These are phyloP conservation scores for Zostera marina DNA, from an alignment of 116 monocot species.

Conservation along the genomic window DNA sequence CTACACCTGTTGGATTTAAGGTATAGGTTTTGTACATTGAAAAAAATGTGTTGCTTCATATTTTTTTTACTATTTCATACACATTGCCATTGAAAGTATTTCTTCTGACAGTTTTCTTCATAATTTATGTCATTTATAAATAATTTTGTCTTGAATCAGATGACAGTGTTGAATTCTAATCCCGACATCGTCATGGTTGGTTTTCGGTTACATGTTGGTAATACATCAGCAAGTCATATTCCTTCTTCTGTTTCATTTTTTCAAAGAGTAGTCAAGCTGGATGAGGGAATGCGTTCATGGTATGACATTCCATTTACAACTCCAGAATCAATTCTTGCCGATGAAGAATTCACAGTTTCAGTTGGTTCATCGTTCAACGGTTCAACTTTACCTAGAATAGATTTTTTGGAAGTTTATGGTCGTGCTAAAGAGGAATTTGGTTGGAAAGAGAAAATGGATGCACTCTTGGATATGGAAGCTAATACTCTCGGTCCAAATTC, in stretches of 20 bases:
- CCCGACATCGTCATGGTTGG: slow-evolving; percentile 96
- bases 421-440: slow-evolving; percentile 98
- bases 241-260: slow-evolving; percentile 70
- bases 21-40: slow-evolving; percentile 17
- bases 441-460: slow-evolving; percentile 99
- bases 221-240: slow-evolving; percentile 78
- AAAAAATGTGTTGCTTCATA: background rate
- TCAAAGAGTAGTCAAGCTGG: slow-evolving; percentile 75
- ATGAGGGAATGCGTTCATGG: slow-evolving; percentile 97
- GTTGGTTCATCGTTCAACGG: slow-evolving; percentile 67
- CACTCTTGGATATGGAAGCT: slow-evolving; percentile 80
- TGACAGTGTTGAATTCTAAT: slow-evolving; percentile 71
- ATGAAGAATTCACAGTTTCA: slow-evolving; percentile 83
- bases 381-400: slow-evolving; percentile 59
- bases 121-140: background rate
- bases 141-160: slow-evolving; percentile 21
- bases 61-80: background rate
- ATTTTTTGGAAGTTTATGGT: slow-evolving; percentile 90
- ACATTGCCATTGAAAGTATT: background rate
- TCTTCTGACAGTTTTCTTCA: background rate
- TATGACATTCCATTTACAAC: slow-evolving; percentile 91
- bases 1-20: slow-evolving; percentile 76
- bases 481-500: slow-evolving; percentile 34
- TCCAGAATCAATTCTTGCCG: slow-evolving; percentile 85
- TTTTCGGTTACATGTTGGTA: slow-evolving; percentile 83